A percentile compares a stretch with the other conserved stretches of the same genome.
Conservation (phyloP, 129 eudicot genomes). For the Chrysanthemum seticuspe region DNA sequence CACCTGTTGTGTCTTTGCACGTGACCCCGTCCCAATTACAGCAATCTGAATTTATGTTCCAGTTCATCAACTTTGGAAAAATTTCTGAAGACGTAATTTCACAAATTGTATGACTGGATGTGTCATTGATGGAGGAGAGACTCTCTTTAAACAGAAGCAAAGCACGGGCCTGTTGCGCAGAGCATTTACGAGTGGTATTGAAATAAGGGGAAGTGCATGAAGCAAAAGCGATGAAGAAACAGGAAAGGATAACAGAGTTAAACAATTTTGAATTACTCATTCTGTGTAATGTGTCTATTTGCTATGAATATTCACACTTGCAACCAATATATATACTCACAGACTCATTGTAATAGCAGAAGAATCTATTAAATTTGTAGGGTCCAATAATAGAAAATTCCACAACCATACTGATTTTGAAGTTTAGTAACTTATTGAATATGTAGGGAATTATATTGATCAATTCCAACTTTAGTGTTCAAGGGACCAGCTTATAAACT, state of each 20-base stretch:
- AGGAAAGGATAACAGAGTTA: neutral
- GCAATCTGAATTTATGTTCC: conserved; percentile 5
- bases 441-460: too few species aligned
- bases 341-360: too few species aligned
- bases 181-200: neutral
- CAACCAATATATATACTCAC: too few species aligned
- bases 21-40: conserved; percentile 3
- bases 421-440: too few species aligned
- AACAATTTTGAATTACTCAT: conserved; percentile 15
- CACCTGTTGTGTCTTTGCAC: neutral
- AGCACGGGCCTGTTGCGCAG: neutral
- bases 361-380: neutral
- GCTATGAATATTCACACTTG: too few species aligned
- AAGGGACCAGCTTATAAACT: too few species aligned
- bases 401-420: too few species aligned
- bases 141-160: conserved; percentile 6
- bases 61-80: conserved; percentile 5
- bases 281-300: too few species aligned
- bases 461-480: too few species aligned
- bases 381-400: too few species aligned
- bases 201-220: neutral
- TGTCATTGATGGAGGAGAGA: neutral
- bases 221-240: neutral
- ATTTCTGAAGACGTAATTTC: neutral
- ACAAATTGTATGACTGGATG: neutral